These are phyloP conservation scores for Aspergillus amoenus DNA, from an alignment of 2,329 filamentous ascomycete genomes.

Conservation along the genomic window DNA sequence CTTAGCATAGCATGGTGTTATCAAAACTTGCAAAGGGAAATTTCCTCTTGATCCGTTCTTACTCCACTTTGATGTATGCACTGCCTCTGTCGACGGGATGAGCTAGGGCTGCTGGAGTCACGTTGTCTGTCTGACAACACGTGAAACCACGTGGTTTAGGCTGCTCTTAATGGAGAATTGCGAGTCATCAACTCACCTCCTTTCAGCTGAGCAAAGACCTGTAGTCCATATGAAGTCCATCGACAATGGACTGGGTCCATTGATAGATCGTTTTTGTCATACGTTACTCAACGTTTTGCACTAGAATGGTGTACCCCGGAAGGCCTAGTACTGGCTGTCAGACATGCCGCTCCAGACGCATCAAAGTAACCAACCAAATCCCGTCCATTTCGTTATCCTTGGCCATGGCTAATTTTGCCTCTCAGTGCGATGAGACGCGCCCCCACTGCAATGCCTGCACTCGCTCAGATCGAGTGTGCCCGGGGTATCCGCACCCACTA, in stretches of 20 bases:
- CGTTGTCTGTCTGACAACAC: neutral
- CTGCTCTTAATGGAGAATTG: neutral
- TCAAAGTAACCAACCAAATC: conserved; percentile 23
- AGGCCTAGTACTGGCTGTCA: conserved; percentile 29
- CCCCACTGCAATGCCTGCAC: conserved; percentile 30
- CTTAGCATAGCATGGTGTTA: conserved; percentile 2
- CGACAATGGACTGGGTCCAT: neutral
- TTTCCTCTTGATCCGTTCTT: neutral
- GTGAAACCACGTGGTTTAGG: neutral
- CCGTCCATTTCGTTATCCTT: no score
- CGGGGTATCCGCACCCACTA: conserved; percentile 29
- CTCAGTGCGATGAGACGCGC: conserved; percentile 31
- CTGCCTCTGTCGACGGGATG: neutral
- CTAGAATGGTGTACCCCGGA: conserved; percentile 28
- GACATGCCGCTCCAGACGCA: conserved; percentile 30
- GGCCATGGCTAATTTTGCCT: neutral
- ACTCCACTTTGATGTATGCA: neutral
- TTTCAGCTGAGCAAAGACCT: neutral
- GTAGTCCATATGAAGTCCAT: neutral
- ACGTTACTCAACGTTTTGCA: neutral
- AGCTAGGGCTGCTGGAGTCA: conserved; percentile 3
- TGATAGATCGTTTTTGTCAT: neutral
- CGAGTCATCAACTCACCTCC: neutral
- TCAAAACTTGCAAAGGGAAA: neutral
- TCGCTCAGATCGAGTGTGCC: conserved; percentile 27